These are phyloP conservation scores for Cryptococcus sp. DNA, from an alignment of 1,284 basidiomycete species.

Conservation along the genomic window DNA sequence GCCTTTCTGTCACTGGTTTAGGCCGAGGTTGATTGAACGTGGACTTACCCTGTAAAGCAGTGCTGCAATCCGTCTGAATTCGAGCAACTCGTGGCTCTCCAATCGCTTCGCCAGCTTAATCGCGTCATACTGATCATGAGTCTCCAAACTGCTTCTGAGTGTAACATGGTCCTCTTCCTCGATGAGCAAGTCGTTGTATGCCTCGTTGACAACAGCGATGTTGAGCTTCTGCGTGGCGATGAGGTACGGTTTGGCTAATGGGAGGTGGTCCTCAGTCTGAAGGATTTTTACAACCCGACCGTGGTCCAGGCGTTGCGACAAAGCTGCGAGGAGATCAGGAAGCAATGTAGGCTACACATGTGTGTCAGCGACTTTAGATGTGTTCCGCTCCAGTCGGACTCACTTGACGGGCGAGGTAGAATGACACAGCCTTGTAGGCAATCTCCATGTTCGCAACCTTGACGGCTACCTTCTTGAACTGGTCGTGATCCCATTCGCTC, in stretches of 20 bases:
- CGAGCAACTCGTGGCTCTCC: constrained; percentile 87
- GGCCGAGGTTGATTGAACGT: background rate
- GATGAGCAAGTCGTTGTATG: constrained; percentile 93
- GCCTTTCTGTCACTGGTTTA: background rate
- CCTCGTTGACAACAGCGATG: constrained; percentile 94
- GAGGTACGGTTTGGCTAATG: constrained; percentile 91
- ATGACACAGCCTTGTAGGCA: constrained; percentile 58
- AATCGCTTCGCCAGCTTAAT: constrained; percentile 81
- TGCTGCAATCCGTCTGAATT: constrained; percentile 92
- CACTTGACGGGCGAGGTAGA: constrained; percentile 39
- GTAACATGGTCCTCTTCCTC: constrained; percentile 99
- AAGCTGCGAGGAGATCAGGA: constrained; percentile 87
- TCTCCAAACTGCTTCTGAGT: constrained; percentile 91
- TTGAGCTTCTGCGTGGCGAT: constrained; percentile 98
- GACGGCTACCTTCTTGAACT: constrained; percentile 95
- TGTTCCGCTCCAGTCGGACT: constrained; percentile 5
- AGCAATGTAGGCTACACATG: constrained; percentile 89
- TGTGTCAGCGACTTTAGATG: constrained; percentile 56
- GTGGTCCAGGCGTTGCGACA: constrained; percentile 93
- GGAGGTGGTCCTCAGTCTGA: constrained; percentile 78
- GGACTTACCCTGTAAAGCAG: constrained; percentile 83
- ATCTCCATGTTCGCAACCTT: constrained; percentile 98
- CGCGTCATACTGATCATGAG: constrained; percentile 97
- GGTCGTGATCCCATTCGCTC: constrained; percentile 97
- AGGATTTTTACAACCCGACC: constrained; percentile 94